Conservation (phyloP, 78 protist species). For the Anaeramoeba ignava region DNA sequence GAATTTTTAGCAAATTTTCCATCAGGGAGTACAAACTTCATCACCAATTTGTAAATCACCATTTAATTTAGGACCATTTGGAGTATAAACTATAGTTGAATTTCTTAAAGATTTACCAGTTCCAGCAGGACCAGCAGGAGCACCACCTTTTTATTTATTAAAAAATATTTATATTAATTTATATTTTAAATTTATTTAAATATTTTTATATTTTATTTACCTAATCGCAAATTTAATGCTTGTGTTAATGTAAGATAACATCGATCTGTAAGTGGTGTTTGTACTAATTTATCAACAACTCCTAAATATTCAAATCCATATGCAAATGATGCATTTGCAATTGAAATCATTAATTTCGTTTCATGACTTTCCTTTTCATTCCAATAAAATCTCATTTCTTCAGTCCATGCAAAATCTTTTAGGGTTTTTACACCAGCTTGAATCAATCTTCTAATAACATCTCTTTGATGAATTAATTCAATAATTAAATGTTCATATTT, state of each 20-base stretch:
- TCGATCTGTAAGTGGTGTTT: constrained; percentile 77
- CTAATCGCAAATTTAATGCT: no score
- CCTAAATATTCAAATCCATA: constrained; percentile 96
- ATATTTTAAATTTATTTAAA: no score
- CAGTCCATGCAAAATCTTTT: constrained; percentile 74
- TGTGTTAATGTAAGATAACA: constrained; percentile 77
- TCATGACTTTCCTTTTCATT: constrained; percentile 12
- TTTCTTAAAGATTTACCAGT: no score
- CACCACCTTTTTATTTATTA: no score
- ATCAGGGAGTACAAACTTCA: no score
- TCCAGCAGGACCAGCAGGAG: constrained; percentile 98
- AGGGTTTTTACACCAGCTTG: neutral
- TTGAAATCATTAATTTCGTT: constrained; percentile 34
- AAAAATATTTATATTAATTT: no score
- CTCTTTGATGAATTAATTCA: constrained; percentile 82
- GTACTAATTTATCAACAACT: constrained; percentile 79
- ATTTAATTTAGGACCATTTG: no score
- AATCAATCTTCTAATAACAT: constrained; percentile 47
- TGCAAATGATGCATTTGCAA: constrained; percentile 65
- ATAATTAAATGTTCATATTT: constrained; percentile 79
- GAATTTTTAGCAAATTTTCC: no score
- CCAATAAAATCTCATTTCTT: constrained; percentile 70
- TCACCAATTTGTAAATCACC: no score
- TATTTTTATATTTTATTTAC: no score
- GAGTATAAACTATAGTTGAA: no score